Base-by-base conservation (phyloP, 129 eudicot genomes). In the Pittosporum tobira region DNA sequence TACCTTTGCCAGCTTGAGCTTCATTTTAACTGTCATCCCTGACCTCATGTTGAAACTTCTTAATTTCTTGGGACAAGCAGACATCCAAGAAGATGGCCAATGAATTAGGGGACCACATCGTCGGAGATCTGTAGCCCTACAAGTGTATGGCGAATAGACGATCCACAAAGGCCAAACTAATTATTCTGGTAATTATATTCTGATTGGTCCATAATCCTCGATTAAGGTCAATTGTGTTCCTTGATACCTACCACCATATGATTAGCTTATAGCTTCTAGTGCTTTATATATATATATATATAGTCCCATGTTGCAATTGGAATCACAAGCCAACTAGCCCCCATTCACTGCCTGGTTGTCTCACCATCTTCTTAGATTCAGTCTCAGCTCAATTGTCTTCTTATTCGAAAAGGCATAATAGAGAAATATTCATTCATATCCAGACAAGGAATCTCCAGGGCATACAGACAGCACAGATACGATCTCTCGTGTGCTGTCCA, bases 401-500 rank as follows among this genome's bases (percentile, higher is more conserved):
- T 27, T 61, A 60, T 57, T 31, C 48, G 29, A 23, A 34, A 23
- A 23, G 60, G 43, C 16, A 26, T 56, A n/a, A 54, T n/a, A 24
- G 38, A 53, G 44, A 3, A 62, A 14, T 37, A 48, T 51, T 36
- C 10, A 18, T 22, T 47, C 24, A 38, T 16, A 73, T 57, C 51
- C 43, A 45, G 42, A 64, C 40, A 60, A 43, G 38, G 82, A 78
- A 75, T 78, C 82, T 81, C 72, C 65, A 27, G 64, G n/a, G 54
- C 70, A 59, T 67, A 51, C 47, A 76, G 87, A 82, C 91, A 87
- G 67, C 78, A 77, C 81, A 67, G 76, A 74, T 75, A 82, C n/a
- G 86, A 79, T 89, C 86, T 82, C 57, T 59, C 44, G 63, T 66
- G 70, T 76, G 76, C 76, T 77, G 85, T 83, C 78, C 82, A 59